Percentiles rank a stretch among this genome's conserved stretches.
phyloP scores from a whole-genome alignment of 2,329 filamentous ascomycete genomes.

The Hypoxylon sp. region DNA sequence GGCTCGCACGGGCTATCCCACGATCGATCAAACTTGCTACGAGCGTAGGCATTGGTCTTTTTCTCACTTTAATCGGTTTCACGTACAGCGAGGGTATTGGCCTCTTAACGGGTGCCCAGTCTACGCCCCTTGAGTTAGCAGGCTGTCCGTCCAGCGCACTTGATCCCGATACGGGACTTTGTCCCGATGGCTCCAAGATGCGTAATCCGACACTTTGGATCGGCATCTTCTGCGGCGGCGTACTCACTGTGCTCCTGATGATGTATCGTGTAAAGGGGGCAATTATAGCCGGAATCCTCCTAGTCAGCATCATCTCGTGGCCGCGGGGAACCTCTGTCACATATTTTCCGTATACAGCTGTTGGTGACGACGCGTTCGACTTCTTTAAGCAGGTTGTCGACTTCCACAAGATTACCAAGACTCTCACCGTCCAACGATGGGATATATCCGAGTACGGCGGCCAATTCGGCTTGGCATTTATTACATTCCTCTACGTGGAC shows the following conservation, averaged over 20 bases:
- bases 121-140: slow-evolving; percentile 81
- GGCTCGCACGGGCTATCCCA: slow-evolving; percentile 87
- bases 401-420: slow-evolving; percentile 82
- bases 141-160: slow-evolving; percentile 71
- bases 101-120: slow-evolving; percentile 76
- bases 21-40: slow-evolving; percentile 89
- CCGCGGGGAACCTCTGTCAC: slow-evolving; percentile 82
- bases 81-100: slow-evolving; percentile 89
- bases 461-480: slow-evolving; percentile 85
- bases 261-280: slow-evolving; percentile 90
- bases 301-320: slow-evolving; percentile 92
- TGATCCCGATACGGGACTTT: slow-evolving; percentile 67
- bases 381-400: slow-evolving; percentile 92
- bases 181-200: slow-evolving; percentile 79
- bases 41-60: slow-evolving; percentile 87
- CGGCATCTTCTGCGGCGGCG: slow-evolving; percentile 87
- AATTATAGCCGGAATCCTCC: slow-evolving; percentile 84
- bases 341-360: slow-evolving; percentile 80
- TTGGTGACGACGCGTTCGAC: slow-evolving; percentile 80
- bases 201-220: slow-evolving; percentile 88
- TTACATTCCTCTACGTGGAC: slow-evolving; percentile 92
- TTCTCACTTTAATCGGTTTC: slow-evolving; percentile 81
- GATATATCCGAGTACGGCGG: slow-evolving; percentile 76
- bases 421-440: slow-evolving; percentile 81
- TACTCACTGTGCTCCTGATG: slow-evolving; percentile 85